phyloP scores from a whole-genome alignment of 345 rosid species.

The Citrus hindsii region DNA sequence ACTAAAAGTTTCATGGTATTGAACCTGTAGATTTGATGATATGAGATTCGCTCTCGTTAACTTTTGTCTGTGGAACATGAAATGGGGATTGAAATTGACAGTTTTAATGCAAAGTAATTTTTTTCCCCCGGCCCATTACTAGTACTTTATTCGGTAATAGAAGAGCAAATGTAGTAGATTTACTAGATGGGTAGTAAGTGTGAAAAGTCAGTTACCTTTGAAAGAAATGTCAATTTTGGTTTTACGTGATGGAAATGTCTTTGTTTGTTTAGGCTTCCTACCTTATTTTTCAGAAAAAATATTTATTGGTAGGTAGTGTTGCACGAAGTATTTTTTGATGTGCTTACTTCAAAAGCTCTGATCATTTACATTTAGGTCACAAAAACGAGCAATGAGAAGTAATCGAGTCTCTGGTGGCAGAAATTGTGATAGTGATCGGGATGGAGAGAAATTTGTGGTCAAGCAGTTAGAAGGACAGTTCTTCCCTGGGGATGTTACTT shows the following conservation, averaged over 20 bases:
- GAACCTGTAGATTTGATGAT: background rate
- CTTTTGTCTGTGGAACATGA: background rate
- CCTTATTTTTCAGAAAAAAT: background rate
- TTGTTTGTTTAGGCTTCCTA: background rate
- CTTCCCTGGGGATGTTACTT: constrained; percentile 36
- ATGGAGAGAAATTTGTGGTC: constrained; percentile 17
- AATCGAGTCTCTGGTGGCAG: constrained; percentile 8
- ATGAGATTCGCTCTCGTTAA: background rate
- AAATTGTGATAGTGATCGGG: constrained; percentile 12
- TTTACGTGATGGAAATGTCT: background rate
- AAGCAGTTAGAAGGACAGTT: constrained; percentile 21
- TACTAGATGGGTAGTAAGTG: background rate
- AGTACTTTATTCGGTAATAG: background rate
- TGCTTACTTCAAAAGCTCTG: constrained; percentile 7
- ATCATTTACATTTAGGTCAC: background rate
- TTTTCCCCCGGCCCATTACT: no score
- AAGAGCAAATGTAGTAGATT: background rate
- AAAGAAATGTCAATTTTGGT: background rate
- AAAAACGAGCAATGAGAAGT: constrained; percentile 17
- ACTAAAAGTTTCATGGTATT: background rate
- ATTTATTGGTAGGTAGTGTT: background rate
- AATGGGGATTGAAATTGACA: background rate
- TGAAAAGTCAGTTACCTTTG: background rate
- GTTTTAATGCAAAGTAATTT: background rate
- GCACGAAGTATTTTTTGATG: background rate